Percentiles rank a stretch among this genome's conserved stretches.
Evolutionary conservation across 139 green algal species (phyloP).

Genomic region (Chlorella sp.): DNA sequence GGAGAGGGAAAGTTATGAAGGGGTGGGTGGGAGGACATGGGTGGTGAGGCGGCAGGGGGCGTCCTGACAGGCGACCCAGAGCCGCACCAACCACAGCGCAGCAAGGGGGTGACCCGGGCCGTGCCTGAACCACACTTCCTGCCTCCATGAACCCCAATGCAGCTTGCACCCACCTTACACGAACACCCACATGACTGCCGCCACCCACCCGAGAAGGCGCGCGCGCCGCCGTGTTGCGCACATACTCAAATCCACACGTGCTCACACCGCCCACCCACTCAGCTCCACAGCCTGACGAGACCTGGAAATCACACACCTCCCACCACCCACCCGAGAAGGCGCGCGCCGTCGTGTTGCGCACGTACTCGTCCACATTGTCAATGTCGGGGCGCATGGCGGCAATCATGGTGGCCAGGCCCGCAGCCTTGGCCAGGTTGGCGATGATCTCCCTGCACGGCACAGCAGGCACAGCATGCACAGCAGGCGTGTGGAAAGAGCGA

Average conservation of each 20-base stretch:
- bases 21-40: background rate
- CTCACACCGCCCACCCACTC: no score
- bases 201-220: constrained; percentile 77
- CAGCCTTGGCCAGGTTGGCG: constrained; percentile 96
- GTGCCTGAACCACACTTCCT: no score
- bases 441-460: constrained; percentile 89
- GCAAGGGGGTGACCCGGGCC: no score
- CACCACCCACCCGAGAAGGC: constrained; percentile 67
- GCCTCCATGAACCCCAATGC: no score
- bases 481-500: no score
- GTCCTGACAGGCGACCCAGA: no score
- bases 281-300: no score
- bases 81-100: no score
- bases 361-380: constrained; percentile 99
- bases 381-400: constrained; percentile 99
- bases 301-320: no score
- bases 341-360: constrained; percentile 95
- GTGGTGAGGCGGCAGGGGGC: background rate
- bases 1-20: background rate
- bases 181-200: no score
- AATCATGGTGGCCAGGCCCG: constrained; percentile 96
- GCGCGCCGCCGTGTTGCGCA: constrained; percentile 95
- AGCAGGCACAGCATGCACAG: background rate
- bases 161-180: no score
- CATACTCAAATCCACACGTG: constrained; percentile 99